phyloP scores from a whole-genome alignment of 2,329 filamentous ascomycete genomes.

The Arthrobotrys musiformis region DNA sequence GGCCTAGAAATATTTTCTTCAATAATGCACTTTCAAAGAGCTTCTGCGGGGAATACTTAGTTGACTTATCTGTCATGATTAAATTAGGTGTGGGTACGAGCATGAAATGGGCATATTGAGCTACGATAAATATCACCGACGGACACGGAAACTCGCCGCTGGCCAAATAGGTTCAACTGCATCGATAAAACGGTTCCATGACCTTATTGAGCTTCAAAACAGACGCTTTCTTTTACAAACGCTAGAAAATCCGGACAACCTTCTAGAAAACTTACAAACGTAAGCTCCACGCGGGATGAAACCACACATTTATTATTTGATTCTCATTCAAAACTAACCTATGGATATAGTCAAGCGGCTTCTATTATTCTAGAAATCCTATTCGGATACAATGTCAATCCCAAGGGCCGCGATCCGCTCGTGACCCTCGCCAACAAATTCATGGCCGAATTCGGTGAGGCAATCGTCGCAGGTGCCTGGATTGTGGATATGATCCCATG shows the following conservation, averaged over 20 bases:
- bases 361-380: conserved; percentile 64
- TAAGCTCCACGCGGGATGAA: conserved; percentile 59
- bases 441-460: conserved; percentile 61
- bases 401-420: conserved; percentile 61
- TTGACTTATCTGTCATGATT: background rate
- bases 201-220: conserved; percentile 61
- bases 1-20: too few species aligned
- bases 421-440: conserved; percentile 61
- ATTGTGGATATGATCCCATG: conserved; percentile 61
- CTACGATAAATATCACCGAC: conserved; percentile 7
- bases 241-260: background rate
- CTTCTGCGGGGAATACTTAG: background rate
- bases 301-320: conserved; percentile 59
- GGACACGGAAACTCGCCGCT: conserved; percentile 60
- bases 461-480: conserved; percentile 62
- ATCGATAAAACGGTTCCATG: conserved; percentile 60
- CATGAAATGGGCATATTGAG: conserved; percentile 2
- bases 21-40: too few species aligned
- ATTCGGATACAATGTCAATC: conserved; percentile 62
- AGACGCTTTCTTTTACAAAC: conserved; percentile 57
- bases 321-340: conserved; percentile 60
- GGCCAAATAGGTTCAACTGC: conserved; percentile 59
- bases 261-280: conserved; percentile 52
- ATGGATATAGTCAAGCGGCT: conserved; percentile 63
- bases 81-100: conserved; percentile 34